Conservation (phyloP, 169 alveolate genomes). For the Plasmodium fragile region DNA sequence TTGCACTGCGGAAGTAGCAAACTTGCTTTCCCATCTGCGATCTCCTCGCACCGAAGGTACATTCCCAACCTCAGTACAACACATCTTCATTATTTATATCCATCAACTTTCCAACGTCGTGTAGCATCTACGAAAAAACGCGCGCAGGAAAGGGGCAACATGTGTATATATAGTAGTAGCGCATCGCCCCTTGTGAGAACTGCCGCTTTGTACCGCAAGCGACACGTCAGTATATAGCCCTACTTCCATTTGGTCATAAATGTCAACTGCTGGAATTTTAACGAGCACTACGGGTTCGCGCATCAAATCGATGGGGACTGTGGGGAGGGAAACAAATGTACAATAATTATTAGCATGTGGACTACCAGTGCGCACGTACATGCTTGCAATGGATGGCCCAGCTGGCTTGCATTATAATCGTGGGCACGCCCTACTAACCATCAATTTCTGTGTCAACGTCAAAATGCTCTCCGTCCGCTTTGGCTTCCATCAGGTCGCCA, state of each 20-base stretch:
- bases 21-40: background rate
- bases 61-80: slow-evolving; percentile 8
- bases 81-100: slow-evolving; percentile 46
- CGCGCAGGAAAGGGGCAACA: background rate
- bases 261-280: slow-evolving; percentile 33
- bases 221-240: background rate
- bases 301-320: slow-evolving; percentile 17
- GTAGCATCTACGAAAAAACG: slow-evolving; percentile 8
- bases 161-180: background rate
- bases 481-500: background rate
- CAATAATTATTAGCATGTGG: background rate
- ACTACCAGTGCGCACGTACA: background rate
- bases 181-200: background rate
- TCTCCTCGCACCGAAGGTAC: background rate
- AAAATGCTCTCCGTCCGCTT: background rate
- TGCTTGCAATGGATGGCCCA: background rate
- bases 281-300: slow-evolving; percentile 46
- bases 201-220: background rate
- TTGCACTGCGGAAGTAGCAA: background rate
- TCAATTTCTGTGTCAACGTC: slow-evolving; percentile 47
- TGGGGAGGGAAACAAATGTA: background rate
- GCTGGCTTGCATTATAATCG: background rate
- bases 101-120: slow-evolving; percentile 31
- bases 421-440: background rate
- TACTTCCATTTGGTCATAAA: slow-evolving; percentile 36